Base-by-base conservation (phyloP, 1,139 yeast genomes). In the Eremothecium gossypii region DNA sequence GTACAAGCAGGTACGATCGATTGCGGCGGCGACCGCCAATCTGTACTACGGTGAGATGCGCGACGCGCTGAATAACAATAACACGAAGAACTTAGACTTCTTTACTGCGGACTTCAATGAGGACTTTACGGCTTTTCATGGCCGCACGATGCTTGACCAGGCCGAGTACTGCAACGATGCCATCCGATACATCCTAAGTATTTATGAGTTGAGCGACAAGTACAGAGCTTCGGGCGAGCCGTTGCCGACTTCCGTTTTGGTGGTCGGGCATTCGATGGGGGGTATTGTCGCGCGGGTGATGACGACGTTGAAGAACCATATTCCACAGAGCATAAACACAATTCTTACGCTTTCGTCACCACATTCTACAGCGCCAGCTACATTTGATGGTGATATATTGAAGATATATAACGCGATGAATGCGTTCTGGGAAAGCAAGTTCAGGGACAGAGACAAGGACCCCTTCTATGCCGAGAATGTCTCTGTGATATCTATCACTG, bases 181-280 rank as follows among this genome's bases (percentile, higher is more conserved):
- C 0, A 70, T 91, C 5, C 63, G 66, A 33, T 87, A 79, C 58
- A 87, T 91, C 17, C 65, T 91, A 13, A 73, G 76, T 4, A 65
- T 91, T 8, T 91, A 91, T 55, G 57, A 66, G 23, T 51, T 51
- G 6, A 51, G 60, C 9, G 55, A 52, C 44, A 40, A 39, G 8
- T 50, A 48, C 36, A 31, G 30, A 17, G 30, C 23, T 7, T 27
- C 41, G 1, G 44, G 40, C 2, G 41, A 30, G 9, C 57, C 61
- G 1, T 36, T 48, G 10, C 95, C 95, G 0, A 65, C 66, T 29
- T 81, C 95, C 0, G 95, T 93, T 4, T 75, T 89, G 0, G 58
- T 93, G 0, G 58, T 93, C 4, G 96, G 87, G 1, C 99, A 93
- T 65, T 91, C 98, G 1, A 89, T 89, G 97, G 97, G 97, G 30